Conservation (phyloP, 129 eudicot genomes). For the Artemisia annua region DNA sequence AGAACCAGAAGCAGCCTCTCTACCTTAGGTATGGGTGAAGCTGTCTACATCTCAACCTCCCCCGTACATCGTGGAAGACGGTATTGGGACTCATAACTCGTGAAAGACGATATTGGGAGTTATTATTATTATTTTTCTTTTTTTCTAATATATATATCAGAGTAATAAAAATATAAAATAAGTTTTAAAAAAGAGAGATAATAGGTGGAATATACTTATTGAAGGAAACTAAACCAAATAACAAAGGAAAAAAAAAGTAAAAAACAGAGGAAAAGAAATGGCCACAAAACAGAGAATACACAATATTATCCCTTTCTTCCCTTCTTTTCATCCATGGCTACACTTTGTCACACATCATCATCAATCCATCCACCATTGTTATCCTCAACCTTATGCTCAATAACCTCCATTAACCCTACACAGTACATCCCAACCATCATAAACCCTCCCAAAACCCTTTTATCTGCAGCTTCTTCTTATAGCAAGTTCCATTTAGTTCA, state of each 20-base stretch:
- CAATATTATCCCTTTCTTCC: slow-evolving; percentile 25
- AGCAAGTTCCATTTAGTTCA: slow-evolving; percentile 25
- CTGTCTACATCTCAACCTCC: no score
- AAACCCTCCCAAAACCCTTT: slow-evolving; percentile 35
- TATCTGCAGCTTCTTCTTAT: slow-evolving; percentile 34
- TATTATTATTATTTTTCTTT: no score
- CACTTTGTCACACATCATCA: slow-evolving; percentile 40
- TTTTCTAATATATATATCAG: no score
- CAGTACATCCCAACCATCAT: slow-evolving; percentile 35
- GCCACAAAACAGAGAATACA: slow-evolving; percentile 32
- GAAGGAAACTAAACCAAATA: slow-evolving; percentile 14
- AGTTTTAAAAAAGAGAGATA: neutral
- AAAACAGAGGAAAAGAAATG: slow-evolving; percentile 33
- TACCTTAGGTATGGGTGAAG: no score
- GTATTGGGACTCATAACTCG: no score
- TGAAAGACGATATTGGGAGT: no score
- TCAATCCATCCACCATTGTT: slow-evolving; percentile 34
- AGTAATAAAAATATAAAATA: neutral
- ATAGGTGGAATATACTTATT: slow-evolving; percentile 10
- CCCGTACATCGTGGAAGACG: no score
- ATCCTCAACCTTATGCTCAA: slow-evolving; percentile 34
- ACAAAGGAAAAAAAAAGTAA: slow-evolving; percentile 13
- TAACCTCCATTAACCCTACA: slow-evolving; percentile 31
- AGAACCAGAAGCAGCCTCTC: no score
- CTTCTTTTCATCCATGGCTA: slow-evolving; percentile 38